A percentile compares a stretch with the other conserved stretches of the same genome.
phyloP scores from a whole-genome alignment of 2,329 filamentous ascomycete species.

The Pseudopyricularia cyperi region DNA sequence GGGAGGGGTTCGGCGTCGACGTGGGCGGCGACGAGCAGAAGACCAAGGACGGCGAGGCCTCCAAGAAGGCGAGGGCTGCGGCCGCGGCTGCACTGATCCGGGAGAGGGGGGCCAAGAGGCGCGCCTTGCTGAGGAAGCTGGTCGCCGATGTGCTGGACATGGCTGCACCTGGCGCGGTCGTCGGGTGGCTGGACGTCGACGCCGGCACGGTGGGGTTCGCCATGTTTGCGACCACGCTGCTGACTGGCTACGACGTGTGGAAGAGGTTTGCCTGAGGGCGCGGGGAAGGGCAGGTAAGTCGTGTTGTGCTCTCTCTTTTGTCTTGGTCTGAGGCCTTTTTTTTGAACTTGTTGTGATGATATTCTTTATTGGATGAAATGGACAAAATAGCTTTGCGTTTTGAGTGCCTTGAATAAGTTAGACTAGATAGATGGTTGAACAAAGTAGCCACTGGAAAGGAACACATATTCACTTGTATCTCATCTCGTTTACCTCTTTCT shows the following conservation, averaged over 20 bases:
- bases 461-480: no score
- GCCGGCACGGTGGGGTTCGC: constrained; percentile 39
- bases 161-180: constrained; percentile 41
- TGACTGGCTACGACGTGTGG: constrained; percentile 52
- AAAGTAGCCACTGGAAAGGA: no score
- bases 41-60: constrained; percentile 17
- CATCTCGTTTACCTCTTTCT: no score
- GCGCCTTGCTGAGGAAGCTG: constrained; percentile 15
- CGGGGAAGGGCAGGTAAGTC: no score
- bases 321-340: no score
- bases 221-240: constrained; percentile 48
- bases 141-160: constrained; percentile 49
- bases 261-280: constrained; percentile 25
- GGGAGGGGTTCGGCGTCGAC: constrained; percentile 14
- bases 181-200: constrained; percentile 46
- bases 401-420: no score
- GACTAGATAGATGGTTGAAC: no score
- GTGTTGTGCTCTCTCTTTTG: no score
- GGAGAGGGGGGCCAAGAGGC: constrained; percentile 7
- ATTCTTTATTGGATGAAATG: no score
- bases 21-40: constrained; percentile 18
- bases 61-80: constrained; percentile 13
- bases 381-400: no score
- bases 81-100: constrained; percentile 6
- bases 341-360: no score